A percentile compares a stretch with the other conserved stretches of the same genome.
phyloP scores from a whole-genome alignment of 164 flowering plant genomes.

The Vitis amurensis region DNA sequence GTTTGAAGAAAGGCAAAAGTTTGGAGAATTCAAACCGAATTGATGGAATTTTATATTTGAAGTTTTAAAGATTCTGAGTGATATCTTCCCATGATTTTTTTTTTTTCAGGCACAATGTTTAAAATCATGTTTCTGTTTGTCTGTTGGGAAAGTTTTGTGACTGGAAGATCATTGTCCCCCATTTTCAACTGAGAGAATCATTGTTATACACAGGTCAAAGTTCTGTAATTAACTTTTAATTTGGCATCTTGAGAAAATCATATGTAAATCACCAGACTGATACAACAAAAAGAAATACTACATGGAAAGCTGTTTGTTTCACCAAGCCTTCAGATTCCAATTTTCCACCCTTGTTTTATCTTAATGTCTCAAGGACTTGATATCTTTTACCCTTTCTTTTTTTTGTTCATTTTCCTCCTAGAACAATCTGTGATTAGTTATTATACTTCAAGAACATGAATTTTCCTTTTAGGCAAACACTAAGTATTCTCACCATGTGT shows the following conservation, averaged over 20 bases:
- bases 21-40: conserved; percentile 48
- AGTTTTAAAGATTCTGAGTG: neutral
- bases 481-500: no score
- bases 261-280: conserved; percentile 13
- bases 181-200: neutral
- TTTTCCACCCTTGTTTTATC: no score
- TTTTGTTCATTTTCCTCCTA: no score
- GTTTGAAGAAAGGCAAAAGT: conserved; percentile 66
- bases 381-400: no score
- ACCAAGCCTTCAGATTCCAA: no score
- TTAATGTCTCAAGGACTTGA: no score
- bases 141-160: neutral
- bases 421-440: no score
- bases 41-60: conserved; percentile 1
- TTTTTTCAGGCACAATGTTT: neutral
- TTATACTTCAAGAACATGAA: no score
- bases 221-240: conserved; percentile 19
- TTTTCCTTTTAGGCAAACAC: no score
- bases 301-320: no score
- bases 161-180: neutral
- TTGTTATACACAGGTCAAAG: neutral
- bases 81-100: neutral
- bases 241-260: conserved; percentile 14
- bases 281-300: neutral
- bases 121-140: conserved; percentile 6